Evolutionary conservation across 2,329 filamentous ascomycete species (phyloP).

Genomic region (Ophiobolus disseminans): DNA sequence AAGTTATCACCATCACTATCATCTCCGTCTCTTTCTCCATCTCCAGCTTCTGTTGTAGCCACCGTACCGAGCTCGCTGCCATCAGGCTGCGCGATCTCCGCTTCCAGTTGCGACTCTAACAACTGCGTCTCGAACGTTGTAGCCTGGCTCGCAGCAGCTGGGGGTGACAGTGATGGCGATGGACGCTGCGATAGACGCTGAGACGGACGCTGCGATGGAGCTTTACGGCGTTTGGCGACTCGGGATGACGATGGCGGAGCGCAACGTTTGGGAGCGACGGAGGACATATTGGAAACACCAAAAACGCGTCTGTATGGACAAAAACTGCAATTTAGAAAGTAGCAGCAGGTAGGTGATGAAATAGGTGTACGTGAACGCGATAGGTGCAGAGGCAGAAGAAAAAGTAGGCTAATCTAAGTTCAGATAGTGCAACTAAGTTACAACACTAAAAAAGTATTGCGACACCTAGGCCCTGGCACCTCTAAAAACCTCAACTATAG

Average conservation of each 20-base stretch:
- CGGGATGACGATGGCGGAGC: neutral
- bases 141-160: slow-evolving; percentile 1
- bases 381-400: too few species aligned
- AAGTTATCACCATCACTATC: slow-evolving; percentile 1
- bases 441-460: neutral
- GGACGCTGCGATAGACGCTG: neutral
- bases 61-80: neutral
- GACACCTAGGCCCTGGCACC: neutral
- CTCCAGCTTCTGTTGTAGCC: neutral
- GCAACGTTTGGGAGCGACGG: neutral
- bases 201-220: neutral
- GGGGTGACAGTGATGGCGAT: neutral
- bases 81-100: neutral
- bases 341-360: neutral
- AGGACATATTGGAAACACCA: neutral
- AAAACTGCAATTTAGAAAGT: neutral
- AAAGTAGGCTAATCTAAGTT: neutral
- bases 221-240: neutral
- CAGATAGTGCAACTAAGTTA: too few species aligned
- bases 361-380: neutral
- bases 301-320: neutral
- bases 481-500: neutral
- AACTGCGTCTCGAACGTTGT: neutral
- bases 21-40: neutral
- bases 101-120: neutral